Conservation (phyloP, 345 rosid genomes). For the Salix purpurea region DNA sequence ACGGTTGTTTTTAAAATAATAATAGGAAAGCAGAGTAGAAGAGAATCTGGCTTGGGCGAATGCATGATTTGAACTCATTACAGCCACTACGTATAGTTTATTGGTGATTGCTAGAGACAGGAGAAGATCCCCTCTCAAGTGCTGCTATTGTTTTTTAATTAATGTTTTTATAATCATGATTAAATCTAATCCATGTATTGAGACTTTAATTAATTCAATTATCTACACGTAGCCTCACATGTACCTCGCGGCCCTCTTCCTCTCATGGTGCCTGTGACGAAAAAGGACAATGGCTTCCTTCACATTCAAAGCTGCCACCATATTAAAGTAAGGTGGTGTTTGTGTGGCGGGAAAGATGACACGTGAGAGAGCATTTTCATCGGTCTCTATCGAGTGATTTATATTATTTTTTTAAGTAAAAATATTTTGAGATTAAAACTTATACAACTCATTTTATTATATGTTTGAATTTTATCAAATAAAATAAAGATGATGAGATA, state of each 20-base stretch:
- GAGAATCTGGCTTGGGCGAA: neutral
- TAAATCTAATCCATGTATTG: constrained; percentile 1
- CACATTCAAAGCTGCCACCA: neutral
- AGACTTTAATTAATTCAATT: neutral
- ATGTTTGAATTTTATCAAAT: too few species aligned
- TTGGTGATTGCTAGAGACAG: neutral
- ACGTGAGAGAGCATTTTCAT: constrained; percentile 30
- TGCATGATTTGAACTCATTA: neutral
- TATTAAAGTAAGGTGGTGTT: constrained; percentile 9
- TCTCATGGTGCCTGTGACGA: constrained; percentile 13
- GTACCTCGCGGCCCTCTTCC: constrained; percentile 12
- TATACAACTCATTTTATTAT: too few species aligned
- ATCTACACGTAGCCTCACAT: neutral
- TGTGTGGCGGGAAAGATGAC: constrained; percentile 37
- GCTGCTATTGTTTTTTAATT: neutral
- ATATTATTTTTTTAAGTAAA: too few species aligned
- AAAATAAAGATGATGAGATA: too few species aligned
- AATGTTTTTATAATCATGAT: neutral
- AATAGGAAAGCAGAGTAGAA: neutral
- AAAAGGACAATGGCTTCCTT: neutral
- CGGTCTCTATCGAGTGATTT: neutral
- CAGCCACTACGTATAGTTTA: neutral
- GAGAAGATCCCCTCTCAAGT: neutral
- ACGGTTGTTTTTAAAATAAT: neutral
- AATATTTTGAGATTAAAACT: too few species aligned